A percentile compares a stretch with the other conserved stretches of the same genome.
phyloP scores from a whole-genome alignment of 2,329 filamentous ascomycete species.

The Phialophora chinensis region DNA sequence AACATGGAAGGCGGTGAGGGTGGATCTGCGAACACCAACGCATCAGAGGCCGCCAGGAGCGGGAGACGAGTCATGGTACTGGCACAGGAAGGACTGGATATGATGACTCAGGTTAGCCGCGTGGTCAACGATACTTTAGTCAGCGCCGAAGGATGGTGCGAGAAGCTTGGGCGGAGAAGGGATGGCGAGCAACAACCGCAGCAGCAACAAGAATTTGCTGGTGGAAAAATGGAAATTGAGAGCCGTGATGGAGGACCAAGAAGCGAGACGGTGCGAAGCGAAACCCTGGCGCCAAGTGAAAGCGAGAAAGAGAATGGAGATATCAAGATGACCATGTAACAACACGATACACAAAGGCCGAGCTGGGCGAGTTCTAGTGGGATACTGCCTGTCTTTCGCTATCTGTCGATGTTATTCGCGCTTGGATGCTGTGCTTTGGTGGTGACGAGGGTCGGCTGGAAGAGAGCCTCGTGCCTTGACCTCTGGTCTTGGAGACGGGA shows the following conservation, averaged over 20 bases:
- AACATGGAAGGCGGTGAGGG: constrained; percentile 56
- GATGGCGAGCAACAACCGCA: constrained; percentile 21
- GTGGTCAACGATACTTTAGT: constrained; percentile 88
- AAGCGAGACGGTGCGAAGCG: constrained; percentile 20
- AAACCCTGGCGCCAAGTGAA: constrained; percentile 12
- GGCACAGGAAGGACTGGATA: constrained; percentile 88
- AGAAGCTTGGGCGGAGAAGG: constrained; percentile 67
- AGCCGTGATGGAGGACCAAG: constrained; percentile 1
- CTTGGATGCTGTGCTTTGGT: constrained; percentile 2
- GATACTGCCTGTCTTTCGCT: neutral
- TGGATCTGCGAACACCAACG: constrained; percentile 52
- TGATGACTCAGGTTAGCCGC: constrained; percentile 88
- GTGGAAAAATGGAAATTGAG: constrained; percentile 24
- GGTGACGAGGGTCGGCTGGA: neutral
- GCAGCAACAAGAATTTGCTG: constrained; percentile 1
- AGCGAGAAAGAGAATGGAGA: constrained; percentile 10
- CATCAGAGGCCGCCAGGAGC: constrained; percentile 57
- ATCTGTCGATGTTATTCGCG: neutral
- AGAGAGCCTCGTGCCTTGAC: neutral
- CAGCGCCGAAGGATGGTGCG: constrained; percentile 91
- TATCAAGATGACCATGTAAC: constrained; percentile 24
- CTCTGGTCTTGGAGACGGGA: neutral
- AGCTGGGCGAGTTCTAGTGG: constrained; percentile 3
- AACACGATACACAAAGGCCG: constrained; percentile 13
- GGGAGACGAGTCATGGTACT: constrained; percentile 83